Conservation (phyloP, 2,329 filamentous ascomycete species). For the Periglandula ipomoeae region DNA sequence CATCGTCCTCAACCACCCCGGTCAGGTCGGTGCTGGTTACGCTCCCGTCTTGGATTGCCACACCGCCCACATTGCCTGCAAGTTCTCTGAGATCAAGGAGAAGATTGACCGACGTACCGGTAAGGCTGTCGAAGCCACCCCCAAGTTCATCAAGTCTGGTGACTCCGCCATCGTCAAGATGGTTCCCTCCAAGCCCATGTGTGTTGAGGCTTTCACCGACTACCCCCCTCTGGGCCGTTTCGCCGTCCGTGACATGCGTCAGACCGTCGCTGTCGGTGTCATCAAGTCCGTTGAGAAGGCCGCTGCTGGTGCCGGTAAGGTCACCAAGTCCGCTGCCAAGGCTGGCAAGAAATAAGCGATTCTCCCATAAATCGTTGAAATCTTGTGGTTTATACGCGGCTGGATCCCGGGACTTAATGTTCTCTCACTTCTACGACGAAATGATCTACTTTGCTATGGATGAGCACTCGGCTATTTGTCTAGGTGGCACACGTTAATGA, state of each 20-base stretch:
- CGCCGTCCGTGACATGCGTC: slow-evolving; percentile 97
- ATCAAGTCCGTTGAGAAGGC: slow-evolving; percentile 79
- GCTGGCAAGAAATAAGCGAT: slow-evolving; percentile 61
- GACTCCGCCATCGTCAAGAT: slow-evolving; percentile 99
- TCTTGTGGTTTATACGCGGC: slow-evolving; percentile 18
- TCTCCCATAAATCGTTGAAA: slow-evolving; percentile 9
- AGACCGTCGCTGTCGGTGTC: slow-evolving; percentile 88
- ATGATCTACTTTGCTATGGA: slow-evolving; percentile 35
- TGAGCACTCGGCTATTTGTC: slow-evolving; percentile 32
- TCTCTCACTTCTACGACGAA: slow-evolving; percentile 36
- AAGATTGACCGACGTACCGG: slow-evolving; percentile 99
- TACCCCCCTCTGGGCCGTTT: slow-evolving; percentile 99
- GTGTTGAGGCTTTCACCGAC: slow-evolving; percentile 99
- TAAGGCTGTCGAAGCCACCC: slow-evolving; percentile 82
- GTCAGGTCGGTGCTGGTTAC: slow-evolving; percentile 98
- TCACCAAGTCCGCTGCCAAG: slow-evolving; percentile 65
- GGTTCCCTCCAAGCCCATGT: slow-evolving; percentile 99
- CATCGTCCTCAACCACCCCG: slow-evolving; percentile 99
- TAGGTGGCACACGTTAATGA: slow-evolving; percentile 33
- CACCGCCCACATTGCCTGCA: slow-evolving; percentile 99
- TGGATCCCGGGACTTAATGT: slow-evolving; percentile 21
- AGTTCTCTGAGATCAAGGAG: slow-evolving; percentile 98
- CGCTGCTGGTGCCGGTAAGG: slow-evolving; percentile 49
- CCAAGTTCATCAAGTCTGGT: slow-evolving; percentile 99
- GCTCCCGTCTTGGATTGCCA: slow-evolving; percentile 99